phyloP scores from a whole-genome alignment of 2,329 filamentous ascomycete genomes.

The Calonectria fujianensis region DNA sequence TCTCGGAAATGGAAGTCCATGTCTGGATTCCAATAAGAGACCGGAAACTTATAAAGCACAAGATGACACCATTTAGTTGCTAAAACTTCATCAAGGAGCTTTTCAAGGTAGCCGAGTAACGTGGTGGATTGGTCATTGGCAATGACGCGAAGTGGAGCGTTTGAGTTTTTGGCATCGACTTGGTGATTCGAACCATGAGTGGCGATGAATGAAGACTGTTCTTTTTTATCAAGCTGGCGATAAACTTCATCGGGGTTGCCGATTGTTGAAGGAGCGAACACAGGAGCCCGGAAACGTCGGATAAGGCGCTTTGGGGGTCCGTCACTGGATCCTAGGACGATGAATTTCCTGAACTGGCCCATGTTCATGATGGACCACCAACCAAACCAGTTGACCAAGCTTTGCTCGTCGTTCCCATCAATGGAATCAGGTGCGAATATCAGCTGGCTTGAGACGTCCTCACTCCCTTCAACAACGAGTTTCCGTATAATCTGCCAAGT shows the following conservation, averaged over 20 bases:
- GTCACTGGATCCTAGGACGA: constrained; percentile 70
- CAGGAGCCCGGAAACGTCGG: constrained; percentile 51
- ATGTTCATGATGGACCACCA: constrained; percentile 72
- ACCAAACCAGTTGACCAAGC: constrained; percentile 78
- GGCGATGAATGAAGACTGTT: constrained; percentile 1
- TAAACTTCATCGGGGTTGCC: constrained; percentile 61
- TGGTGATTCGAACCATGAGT: background rate
- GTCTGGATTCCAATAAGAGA: constrained; percentile 62
- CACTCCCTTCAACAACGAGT: constrained; percentile 39
- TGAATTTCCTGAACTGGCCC: constrained; percentile 72
- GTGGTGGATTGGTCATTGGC: constrained; percentile 34
- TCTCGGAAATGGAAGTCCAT: constrained; percentile 54
- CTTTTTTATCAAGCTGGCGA: constrained; percentile 30
- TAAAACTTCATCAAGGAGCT: constrained; percentile 29
- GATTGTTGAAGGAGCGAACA: constrained; percentile 59
- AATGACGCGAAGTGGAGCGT: constrained; percentile 28
- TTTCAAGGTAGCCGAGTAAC: constrained; percentile 36
- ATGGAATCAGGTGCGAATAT: constrained; percentile 69
- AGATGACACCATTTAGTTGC: constrained; percentile 46
- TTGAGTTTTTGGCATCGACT: constrained; percentile 4
- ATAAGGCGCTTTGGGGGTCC: constrained; percentile 48
- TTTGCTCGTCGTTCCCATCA: constrained; percentile 76
- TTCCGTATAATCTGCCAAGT: constrained; percentile 46
- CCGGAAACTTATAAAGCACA: constrained; percentile 61
- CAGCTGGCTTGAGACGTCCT: constrained; percentile 54